phyloP scores from a whole-genome alignment of 371 early-diverging fungal species.

The Chytridiales sp. region DNA sequence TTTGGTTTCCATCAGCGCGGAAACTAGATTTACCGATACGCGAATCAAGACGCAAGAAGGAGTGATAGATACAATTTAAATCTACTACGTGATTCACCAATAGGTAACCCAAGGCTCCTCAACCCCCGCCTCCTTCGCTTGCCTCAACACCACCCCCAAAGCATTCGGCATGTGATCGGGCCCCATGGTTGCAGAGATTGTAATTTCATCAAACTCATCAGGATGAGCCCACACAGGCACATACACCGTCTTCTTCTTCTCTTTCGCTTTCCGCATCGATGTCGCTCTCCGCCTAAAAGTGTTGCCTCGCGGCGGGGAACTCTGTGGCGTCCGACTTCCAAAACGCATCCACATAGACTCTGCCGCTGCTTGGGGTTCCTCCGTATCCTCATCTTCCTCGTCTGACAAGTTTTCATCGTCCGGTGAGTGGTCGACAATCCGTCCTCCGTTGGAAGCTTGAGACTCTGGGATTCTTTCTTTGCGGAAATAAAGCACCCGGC shows the following conservation, averaged over 20 bases:
- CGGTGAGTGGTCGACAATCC: not conserved
- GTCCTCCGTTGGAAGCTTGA: not conserved
- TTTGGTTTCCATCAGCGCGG: too few relatives aligned
- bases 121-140: not conserved
- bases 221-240: slow-evolving; percentile 31
- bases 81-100: too few relatives aligned
- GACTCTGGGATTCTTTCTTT: slow-evolving; percentile 7
- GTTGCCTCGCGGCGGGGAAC: too few relatives aligned
- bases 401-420: slow-evolving; percentile 2
- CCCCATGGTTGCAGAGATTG: slow-evolving; percentile 34
- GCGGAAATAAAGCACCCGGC: slow-evolving; percentile 36
- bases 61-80: too few relatives aligned
- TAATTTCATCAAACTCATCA: slow-evolving; percentile 34
- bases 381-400: slow-evolving; percentile 4
- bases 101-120: too few relatives aligned
- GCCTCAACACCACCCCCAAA: slow-evolving; percentile 22
- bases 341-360: not conserved
- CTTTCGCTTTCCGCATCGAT: not conserved
- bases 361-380: not conserved
- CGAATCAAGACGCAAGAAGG: too few relatives aligned
- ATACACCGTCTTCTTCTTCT: slow-evolving; percentile 24
- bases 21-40: too few relatives aligned
- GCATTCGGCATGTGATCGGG: slow-evolving; percentile 40
- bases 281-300: not conserved
- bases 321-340: not conserved